Conservation (phyloP, 371 early-diverging fungal genomes). For the Mortierella sp. region DNA sequence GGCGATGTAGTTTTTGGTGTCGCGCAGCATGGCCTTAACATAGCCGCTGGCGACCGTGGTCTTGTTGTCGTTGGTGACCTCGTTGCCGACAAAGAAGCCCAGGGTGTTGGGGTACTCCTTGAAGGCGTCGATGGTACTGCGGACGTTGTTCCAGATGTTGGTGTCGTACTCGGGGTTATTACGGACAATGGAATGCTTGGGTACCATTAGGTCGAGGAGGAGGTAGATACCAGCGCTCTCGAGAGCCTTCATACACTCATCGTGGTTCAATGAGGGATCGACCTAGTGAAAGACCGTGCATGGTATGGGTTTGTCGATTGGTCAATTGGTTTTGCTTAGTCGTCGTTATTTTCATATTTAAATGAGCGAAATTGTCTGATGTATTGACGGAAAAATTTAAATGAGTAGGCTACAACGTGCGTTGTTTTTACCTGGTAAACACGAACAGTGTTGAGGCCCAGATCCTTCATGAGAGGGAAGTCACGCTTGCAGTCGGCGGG, state of each 20-base stretch:
- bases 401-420: not conserved
- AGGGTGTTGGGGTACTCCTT: slow-evolving; percentile 74
- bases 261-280: slow-evolving; percentile 76
- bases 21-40: slow-evolving; percentile 83
- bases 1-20: slow-evolving; percentile 76
- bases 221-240: slow-evolving; percentile 81
- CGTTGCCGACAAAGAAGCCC: slow-evolving; percentile 89
- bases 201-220: slow-evolving; percentile 80
- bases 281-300: slow-evolving; percentile 45
- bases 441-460: slow-evolving; percentile 82
- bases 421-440: slow-evolving; percentile 73
- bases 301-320: not conserved
- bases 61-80: slow-evolving; percentile 81
- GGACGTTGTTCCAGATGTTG: slow-evolving; percentile 69
- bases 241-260: slow-evolving; percentile 82
- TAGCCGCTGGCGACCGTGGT: slow-evolving; percentile 80
- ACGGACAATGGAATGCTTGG: slow-evolving; percentile 78
- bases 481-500: slow-evolving; percentile 76
- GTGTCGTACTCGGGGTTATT: slow-evolving; percentile 76
- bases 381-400: not conserved
- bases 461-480: slow-evolving; percentile 71
- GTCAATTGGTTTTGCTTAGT: not conserved
- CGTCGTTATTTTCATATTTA: not conserved
- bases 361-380: not conserved
- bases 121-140: slow-evolving; percentile 78